Base-by-base conservation (phyloP, 2,329 filamentous ascomycete genomes). In the Colletotrichum karsti region DNA sequence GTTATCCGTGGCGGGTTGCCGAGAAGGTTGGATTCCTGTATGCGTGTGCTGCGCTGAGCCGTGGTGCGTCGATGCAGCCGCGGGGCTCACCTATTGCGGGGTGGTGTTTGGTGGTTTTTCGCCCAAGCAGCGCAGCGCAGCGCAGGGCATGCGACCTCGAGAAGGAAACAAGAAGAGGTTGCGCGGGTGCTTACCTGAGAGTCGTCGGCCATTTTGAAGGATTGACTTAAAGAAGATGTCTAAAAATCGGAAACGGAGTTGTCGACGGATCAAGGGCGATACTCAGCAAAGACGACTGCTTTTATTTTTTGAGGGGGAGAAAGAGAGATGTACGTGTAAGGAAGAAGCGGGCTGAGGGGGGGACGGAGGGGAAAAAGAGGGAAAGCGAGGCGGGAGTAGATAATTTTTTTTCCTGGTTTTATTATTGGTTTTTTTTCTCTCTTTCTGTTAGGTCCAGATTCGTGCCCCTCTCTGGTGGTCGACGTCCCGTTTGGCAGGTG, bases 151-250 rank as follows among this genome's bases (percentile, higher is more conserved):
- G 74, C 72, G 72, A 70, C 73, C 71, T 73, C 69, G 69, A 69
- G 37, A 63, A 54, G 42, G 56, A 51, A 59, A 54, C n/a, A 59
- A 58, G 63, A 51, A 63, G 51, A 63, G 51, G 71, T 61, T 56
- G 55, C 48, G 63, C 53, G 59, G 63, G 44, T 42, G 48, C 86
- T 83, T 82, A 88, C 86, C 78, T 87, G 77, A 71, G 78, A 77
- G 72, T 81, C 85, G 72, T 88, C 86, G 76, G 87, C 80, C 87
- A 90, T 90, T 77, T 81, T 88, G 86, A 84, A 78, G 78, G 78
- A 79, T 80, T 83, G 69, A 71, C 71, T 69, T 44, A 62, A 69
- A 70, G 70, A 69, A 59, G 63, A 69, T 71, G 71, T 63, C 67
- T 70, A 71, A 68, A 70, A 67, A 68, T 72, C 70, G 63, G 66